Base-by-base conservation (phyloP, 2,329 filamentous ascomycete genomes). In the Aspergillus ochraceoroseus region DNA sequence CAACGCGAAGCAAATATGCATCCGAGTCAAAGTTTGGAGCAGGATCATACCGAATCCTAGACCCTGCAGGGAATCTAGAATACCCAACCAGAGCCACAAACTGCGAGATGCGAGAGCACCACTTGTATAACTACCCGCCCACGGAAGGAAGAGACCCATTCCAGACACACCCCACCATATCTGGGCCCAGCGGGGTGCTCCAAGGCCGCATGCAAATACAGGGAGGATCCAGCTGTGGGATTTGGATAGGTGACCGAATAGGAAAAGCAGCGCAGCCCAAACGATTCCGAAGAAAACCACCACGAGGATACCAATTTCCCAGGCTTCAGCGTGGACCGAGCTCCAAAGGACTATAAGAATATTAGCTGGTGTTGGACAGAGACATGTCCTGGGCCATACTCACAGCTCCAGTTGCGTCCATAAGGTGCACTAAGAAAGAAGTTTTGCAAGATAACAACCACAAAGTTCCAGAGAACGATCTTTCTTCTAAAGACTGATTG, bases 31-130 rank as follows among this genome's bases (percentile, higher is more conserved):
- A 0, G 79, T 83, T 56, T 81, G 77, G 28, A 83, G 62, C 3
- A 84, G 66, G 36, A 83, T 77, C 79, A 83, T 83, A 38, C 80
- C 80, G 39, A 83, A 75, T 2, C 80, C 80, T 2, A 83, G 74
- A 26, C 79, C 78, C 57, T 84, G 80, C 5, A 83, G 63, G 7
- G 76, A 71, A 51, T 84, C 80, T 7, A 83, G 66, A 3, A 82
- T 71, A 27, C 80, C 80, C 0, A 84, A 72, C 79, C 80, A 84
- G 7, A 83, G 68, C 80, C 80, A 83, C 3, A 83, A 61, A 40
- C 68, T 64, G 28, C 80, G 69, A 2, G 76, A 75, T 6, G 78
- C 61, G 1, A 83, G 57, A 0, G 80, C 76, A 2, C 74, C 72
- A 5, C 71, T 68, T 0, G 75, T 61, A 12, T 73, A 72, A 2